Percentiles rank a stretch among this genome's conserved stretches.
phyloP scores from a whole-genome alignment of 371 early-diverging fungal species.

The Smittium culicis region DNA sequence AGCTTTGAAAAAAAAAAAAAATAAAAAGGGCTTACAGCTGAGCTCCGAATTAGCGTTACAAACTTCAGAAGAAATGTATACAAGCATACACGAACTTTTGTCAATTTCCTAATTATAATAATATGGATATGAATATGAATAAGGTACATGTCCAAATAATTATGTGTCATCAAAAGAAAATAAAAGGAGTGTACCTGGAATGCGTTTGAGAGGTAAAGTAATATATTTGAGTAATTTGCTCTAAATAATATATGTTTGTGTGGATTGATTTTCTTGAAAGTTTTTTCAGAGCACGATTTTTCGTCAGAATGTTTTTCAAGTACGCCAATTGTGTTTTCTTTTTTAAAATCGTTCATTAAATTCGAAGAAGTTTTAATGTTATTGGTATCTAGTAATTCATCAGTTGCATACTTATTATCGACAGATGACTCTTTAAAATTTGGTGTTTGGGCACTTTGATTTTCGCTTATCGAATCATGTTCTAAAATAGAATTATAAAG shows the following conservation, averaged over 20 bases:
- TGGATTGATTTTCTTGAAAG: constrained; percentile 52
- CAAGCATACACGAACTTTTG: constrained; percentile 63
- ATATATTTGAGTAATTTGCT: constrained; percentile 71
- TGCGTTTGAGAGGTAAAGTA: constrained; percentile 75
- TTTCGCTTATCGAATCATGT: neutral
- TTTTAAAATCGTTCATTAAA: neutral
- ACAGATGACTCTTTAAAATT: neutral
- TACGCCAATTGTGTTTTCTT: neutral
- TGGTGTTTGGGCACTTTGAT: neutral
- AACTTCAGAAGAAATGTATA: constrained; percentile 86
- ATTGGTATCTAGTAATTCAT: neutral
- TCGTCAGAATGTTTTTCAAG: constrained; percentile 18
- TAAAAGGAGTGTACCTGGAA: constrained; percentile 33
- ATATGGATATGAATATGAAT: neutral
- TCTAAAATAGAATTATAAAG: neutral
- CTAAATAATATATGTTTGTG: constrained; percentile 84
- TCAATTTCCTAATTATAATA: constrained; percentile 46
- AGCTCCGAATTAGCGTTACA: constrained; percentile 28
- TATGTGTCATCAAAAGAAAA: too few relatives aligned
- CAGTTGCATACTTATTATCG: neutral
- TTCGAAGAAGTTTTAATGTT: constrained; percentile 7
- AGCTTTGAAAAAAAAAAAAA: neutral
- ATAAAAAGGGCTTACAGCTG: constrained; percentile 16
- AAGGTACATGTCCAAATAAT: neutral
- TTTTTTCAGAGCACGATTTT: constrained; percentile 8